Evolutionary conservation across 225 moss, liverwort and hornwort species (phyloP).

Genomic region (Thuidium tamariscinum): DNA sequence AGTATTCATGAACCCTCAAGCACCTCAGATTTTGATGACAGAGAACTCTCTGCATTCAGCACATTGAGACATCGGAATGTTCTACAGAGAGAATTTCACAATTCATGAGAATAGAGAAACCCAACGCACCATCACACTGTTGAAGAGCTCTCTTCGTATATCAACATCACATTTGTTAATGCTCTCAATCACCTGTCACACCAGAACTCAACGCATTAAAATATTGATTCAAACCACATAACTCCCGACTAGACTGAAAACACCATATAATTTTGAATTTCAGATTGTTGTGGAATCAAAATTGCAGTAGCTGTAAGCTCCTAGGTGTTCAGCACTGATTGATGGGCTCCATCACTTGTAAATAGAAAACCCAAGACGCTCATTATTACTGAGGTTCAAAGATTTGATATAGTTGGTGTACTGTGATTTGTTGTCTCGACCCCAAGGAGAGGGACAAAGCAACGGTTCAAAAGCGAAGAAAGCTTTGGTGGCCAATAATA

Average conservation of each 20-base stretch:
- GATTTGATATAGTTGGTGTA: not conserved
- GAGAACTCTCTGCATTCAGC: not conserved
- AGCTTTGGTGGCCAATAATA: not conserved
- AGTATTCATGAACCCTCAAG: not conserved
- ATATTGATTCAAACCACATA: not conserved
- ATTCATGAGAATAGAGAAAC: not conserved
- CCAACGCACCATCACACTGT: slow-evolving; percentile 70
- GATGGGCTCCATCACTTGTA: not conserved
- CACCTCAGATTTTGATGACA: not conserved
- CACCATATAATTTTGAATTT: not conserved
- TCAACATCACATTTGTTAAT: slow-evolving; percentile 98
- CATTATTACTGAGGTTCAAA: not conserved
- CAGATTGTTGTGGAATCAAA: not conserved
- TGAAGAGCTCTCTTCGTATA: slow-evolving; percentile 80
- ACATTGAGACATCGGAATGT: not conserved
- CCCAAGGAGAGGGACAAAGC: not conserved
- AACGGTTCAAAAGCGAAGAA: not conserved
- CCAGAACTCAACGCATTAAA: not conserved
- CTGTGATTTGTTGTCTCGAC: not conserved
- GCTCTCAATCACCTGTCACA: slow-evolving; percentile 77
- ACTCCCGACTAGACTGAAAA: not conserved
- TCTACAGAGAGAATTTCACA: not conserved
- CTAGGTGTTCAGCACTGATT: not conserved
- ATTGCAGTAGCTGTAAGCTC: not conserved
- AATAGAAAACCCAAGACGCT: not conserved